These are phyloP conservation scores for Globisporangium cylindrosporum DNA, from an alignment of 352 stramenopile species.

Conservation along the genomic window DNA sequence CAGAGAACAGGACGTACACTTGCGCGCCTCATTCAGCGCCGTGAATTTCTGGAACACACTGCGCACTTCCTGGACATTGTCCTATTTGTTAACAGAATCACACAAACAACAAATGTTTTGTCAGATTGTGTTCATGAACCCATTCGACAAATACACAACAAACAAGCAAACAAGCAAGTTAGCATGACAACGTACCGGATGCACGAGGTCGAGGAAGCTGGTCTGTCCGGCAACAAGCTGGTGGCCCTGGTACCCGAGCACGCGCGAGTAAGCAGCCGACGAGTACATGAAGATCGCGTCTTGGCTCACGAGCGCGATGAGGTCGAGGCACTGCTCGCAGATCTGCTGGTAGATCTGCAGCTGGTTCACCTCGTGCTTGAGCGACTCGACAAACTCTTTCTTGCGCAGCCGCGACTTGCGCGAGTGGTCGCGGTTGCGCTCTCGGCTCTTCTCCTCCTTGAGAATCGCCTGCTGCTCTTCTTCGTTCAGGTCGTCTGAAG, in stretches of 20 bases:
- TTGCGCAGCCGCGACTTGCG: slow-evolving; percentile 93
- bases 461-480: slow-evolving; percentile 75
- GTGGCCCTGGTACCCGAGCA: slow-evolving; percentile 77
- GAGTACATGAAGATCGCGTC: slow-evolving; percentile 71
- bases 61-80: slow-evolving; percentile 61
- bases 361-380: slow-evolving; percentile 88
- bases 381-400: slow-evolving; percentile 93
- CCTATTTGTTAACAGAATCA: slow-evolving; percentile 18
- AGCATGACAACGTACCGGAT: slow-evolving; percentile 47
- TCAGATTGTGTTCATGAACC: background rate
- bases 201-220: slow-evolving; percentile 83
- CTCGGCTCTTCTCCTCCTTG: slow-evolving; percentile 83
- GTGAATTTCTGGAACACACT: slow-evolving; percentile 63
- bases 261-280: slow-evolving; percentile 61
- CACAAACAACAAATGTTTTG: slow-evolving; percentile 1
- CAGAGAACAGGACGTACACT: slow-evolving; percentile 42
- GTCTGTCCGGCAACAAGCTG: slow-evolving; percentile 71
- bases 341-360: slow-evolving; percentile 86
- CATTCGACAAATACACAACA: slow-evolving; percentile 7
- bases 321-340: slow-evolving; percentile 77
- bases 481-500: slow-evolving; percentile 70
- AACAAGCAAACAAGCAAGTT: background rate
- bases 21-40: slow-evolving; percentile 59
- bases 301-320: slow-evolving; percentile 69
- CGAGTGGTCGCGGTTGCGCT: slow-evolving; percentile 94